Conservation (phyloP, 495 filamentous ascomycete species). For the Neurospora sp. region DNA sequence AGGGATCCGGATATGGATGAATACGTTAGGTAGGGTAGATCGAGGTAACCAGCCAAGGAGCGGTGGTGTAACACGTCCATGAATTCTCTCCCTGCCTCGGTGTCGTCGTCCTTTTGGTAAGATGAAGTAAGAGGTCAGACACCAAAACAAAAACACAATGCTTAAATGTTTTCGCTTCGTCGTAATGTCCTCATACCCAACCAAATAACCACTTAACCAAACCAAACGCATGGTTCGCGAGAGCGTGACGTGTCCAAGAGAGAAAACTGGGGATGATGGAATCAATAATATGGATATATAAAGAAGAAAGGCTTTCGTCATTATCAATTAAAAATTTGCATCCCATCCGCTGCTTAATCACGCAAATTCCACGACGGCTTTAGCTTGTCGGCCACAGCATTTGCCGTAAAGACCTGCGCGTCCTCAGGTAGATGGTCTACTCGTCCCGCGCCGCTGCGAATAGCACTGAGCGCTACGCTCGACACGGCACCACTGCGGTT, state of each 20-base stretch:
- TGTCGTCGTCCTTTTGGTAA: not conserved
- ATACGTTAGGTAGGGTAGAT: not conserved
- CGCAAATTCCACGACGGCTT: conserved; percentile 73
- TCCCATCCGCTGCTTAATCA: conserved; percentile 13
- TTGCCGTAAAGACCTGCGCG: conserved; percentile 63
- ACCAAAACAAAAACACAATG: not conserved
- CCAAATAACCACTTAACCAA: not conserved
- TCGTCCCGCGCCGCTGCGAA: conserved; percentile 82
- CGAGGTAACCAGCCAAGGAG: not conserved
- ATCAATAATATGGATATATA: not conserved
- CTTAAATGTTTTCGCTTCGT: not conserved
- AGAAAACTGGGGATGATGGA: not conserved
- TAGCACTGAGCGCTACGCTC: conserved; percentile 56
- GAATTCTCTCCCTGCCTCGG: not conserved
- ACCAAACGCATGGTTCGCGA: not conserved
- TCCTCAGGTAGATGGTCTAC: conserved; percentile 78
- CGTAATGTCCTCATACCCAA: not conserved
- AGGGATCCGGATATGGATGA: not conserved
- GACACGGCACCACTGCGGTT: conserved; percentile 67
- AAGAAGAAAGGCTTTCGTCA: not conserved
- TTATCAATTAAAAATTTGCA: not conserved
- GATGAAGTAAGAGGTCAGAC: not conserved
- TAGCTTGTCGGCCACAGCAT: conserved; percentile 58
- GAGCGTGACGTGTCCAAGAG: not conserved
- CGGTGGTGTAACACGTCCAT: not conserved